Base-by-base conservation (phyloP, 257 asterid species). In the Solanum rostratum region DNA sequence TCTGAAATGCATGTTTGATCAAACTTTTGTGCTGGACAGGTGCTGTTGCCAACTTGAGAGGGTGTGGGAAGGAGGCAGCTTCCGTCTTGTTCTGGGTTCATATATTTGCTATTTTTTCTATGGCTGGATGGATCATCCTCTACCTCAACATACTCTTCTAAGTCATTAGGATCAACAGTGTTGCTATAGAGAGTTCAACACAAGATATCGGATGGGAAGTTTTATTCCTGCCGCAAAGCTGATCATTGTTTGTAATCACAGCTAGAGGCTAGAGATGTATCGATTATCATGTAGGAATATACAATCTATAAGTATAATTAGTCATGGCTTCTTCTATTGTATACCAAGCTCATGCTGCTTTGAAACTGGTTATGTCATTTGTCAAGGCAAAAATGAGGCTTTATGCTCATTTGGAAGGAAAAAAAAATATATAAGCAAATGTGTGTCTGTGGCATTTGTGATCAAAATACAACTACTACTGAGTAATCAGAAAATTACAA, bases 61-160 rank as follows among this genome's bases (percentile, higher is more conserved):
- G 99, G 52, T 97, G 99, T 79, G 99, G 99, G 65, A 90, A 89
- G 88, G 99, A 95, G 87, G 94, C 99, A 15, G 99, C 99, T 19
- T 92, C 97, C 2, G 92, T 97, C 68, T 91, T 97, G 81, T 97
- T 97, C 88, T 97, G 99, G 99, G 99, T 97, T 90, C 99, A 97
- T 87, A 91, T 95, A 14, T 97, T 97, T 84, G 98, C 99, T 41
- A 62, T 95, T 78, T 85, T 97, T 91, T 95, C 99, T 39, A 97
- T 97, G 99, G 97, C 99, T 6, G 99, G 97, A 63, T 97, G 99
- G 99, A 93, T 97, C 52, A 90, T 95, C 88, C 95, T 97, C 79
- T 97, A 95, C 85, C 88, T 97, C 86, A 93, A 91, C 90, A 88
- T 97, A 76, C 94, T 97, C 63, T 97, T 97, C 85, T 97, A 85